Evolutionary conservation across 2,329 filamentous ascomycete genomes (phyloP), one percentile per base, ranked within the genome.

Genomic region (Colletotrichum sp.): DNA sequence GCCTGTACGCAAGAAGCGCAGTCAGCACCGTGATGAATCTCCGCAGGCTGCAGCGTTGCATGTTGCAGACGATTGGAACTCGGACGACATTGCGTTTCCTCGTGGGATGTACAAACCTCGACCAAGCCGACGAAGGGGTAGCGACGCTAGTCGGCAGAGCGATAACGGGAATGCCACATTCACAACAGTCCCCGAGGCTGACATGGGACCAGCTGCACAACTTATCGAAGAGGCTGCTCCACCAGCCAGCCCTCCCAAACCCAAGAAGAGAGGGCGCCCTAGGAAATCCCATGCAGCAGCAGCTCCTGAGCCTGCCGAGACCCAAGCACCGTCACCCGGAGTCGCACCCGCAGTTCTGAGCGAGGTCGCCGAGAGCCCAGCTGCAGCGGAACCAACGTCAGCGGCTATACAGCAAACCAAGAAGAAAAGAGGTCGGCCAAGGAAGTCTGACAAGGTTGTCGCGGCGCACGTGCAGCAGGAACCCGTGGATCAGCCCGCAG

Each of bases 361-460:
- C 13, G 59, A 76, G 24, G 9, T 39, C 18, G 24, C 39, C 16
- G 68, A 64, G n/a, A 60, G 30, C 26, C 16, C 36, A 12, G 32
- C 24, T 64, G 67, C 30, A 57, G 55, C 55, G 60, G 26, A 70
- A 78, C 6, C 18, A 5, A 30, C 15, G 39, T 63, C 16, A 67
- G 71, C 75, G 26, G 74, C 30, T 28, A 76, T 36, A 32, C 60
- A 52, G 26, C 64, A 55, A 55, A 66, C 30, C 73, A 78, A 71
- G 44, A 77, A 72, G 64, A 72, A 75, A 39, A 39, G 87, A 66
- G 88, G 88, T 6, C 83, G 87, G 24, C 87, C 87, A 18, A 85
- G 82, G 73, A 89, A 88, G 72, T 77, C 79, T 3, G 82, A 82
- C 28, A 80, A 80, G 57, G 70, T 63, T 15, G 62, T 55, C 12